Base-by-base conservation (phyloP, 108 stramenopile genomes). In the Skeletonema costatum region DNA sequence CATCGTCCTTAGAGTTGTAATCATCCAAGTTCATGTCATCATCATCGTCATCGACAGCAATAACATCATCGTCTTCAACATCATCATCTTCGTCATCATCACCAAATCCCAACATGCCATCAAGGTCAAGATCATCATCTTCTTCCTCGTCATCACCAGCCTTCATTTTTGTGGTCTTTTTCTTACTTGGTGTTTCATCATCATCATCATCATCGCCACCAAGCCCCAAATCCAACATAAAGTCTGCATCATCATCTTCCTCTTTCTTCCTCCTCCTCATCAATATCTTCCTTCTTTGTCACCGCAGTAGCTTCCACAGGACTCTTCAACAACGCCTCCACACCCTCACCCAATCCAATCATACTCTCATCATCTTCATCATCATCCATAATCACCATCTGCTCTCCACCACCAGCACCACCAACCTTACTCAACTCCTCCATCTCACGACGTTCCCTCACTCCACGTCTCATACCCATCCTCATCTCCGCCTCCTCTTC, bases 401-500 rank as follows among this genome's bases (percentile, higher is more conserved):
- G 78, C 63, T 82, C 75, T 7, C 71, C 64, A 10, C 69, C 73
- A 17, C 64, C 33, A 25, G 1, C 12, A 46, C 87, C 86, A 29
- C 65, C 70, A 56, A 17, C 9, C 53, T 56, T 56, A 29, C 25
- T 56, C 53, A 56, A 29, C 75, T 93, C 95, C 39, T 85, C 92
- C 72, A 77, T 72, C 77, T 96, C 92, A 65, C 89, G 79, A 36
- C 86, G 75, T 41, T 90, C 89, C 5, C 91, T 60, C 17, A 93
- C 87, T 31, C 84, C 89, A 31, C 88, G 51, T 44, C 95, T 76
- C 68, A 85, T 91, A 31, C 89, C 91, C 60, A 86, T 87, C 35
- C 92, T 72, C 91, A 93, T 93, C 59, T 86, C 90, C 2, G 95
- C 95, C 78, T 93, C 92, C 64, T 87, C 83, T 77, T 92, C 92